A percentile compares a stretch with the other conserved stretches of the same genome.
Conservation (phyloP, 768 basidiomycete genomes). For the Lactarius hengduanensis region DNA sequence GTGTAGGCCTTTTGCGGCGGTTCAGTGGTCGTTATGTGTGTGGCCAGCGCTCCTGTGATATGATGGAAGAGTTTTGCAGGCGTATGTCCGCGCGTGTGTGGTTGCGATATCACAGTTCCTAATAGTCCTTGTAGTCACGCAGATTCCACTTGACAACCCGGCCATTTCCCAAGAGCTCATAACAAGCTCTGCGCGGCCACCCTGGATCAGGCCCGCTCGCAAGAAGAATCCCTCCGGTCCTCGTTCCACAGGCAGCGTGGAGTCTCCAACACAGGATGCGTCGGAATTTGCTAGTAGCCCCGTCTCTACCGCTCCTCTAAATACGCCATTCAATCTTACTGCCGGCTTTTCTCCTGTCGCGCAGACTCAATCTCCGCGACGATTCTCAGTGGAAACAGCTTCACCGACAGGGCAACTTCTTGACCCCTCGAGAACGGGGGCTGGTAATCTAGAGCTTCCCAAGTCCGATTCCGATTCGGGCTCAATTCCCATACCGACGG, state of each 20-base stretch:
- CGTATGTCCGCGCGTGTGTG: constrained; percentile 52
- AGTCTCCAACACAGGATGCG: constrained; percentile 23
- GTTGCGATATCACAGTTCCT: neutral
- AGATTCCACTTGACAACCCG: constrained; percentile 77
- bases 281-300: constrained; percentile 15
- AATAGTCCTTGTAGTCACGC: constrained; percentile 53
- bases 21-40: constrained; percentile 94
- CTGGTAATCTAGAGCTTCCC: neutral
- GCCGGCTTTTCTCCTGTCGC: neutral
- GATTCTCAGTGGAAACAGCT: neutral
- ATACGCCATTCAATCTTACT: constrained; percentile 3
- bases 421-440: neutral
- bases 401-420: constrained; percentile 9
- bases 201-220: constrained; percentile 88
- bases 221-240: constrained; percentile 61
- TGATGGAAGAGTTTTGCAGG: constrained; percentile 95
- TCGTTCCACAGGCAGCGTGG: constrained; percentile 37
- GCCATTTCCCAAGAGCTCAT: constrained; percentile 51
- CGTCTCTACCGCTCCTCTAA: neutral
- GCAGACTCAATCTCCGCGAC: neutral
- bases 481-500: constrained; percentile 10
- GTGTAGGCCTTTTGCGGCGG: constrained; percentile 80
- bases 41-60: constrained; percentile 84
- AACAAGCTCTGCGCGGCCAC: constrained; percentile 56
- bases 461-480: neutral